Evolutionary conservation across 106 monocot species (phyloP), one percentile per base, ranked within the genome.

Genomic region (Dendrobium officinale): DNA sequence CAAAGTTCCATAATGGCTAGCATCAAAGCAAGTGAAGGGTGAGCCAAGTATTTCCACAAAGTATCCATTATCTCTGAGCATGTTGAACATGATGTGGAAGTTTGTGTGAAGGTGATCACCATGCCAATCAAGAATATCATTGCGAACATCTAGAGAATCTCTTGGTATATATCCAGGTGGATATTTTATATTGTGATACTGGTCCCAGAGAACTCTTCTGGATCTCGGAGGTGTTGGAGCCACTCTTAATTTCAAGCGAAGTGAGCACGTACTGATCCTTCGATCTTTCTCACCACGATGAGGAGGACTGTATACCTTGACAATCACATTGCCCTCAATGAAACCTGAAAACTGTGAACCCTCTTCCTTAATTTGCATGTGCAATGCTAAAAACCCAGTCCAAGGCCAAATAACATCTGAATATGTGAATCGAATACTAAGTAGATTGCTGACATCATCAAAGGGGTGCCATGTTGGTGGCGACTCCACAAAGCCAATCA

Each of bases 81-180:
- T 91, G 86, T 99, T 93, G 84, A 84, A 99, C 90, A 99, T 87
- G 77, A 92, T 90, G 74, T 99, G 95, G 84, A 91, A 99, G 72
- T 99, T 99, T n/a, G 99, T 99, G 58, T 99, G 99, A 49, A 99
- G 83, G 55, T 99, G 99, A 33, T 99, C 99, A 45, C 99, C 99
- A 86, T 99, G 99, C 99, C 99, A 99, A 77, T 99, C 99, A 72
- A 99, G 91, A 73, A 99, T 93, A 76, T 99, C 99, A 85, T 93
- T 99, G 42, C 94, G 91, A 67, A 99, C 99, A 86, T 95, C 95
- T 22, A 99, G 77, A 4, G 99, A 99, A 91, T 99, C 99, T 82
- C 99, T 89, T 64, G 99, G 99, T 83, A 99, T 90, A 82, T 95
- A 99, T 5, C 99, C 99, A 75, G 99, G 95, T 44, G 99, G 99